Conservation (phyloP, 805 yeast species). For the Maudiozyma barnettii region DNA sequence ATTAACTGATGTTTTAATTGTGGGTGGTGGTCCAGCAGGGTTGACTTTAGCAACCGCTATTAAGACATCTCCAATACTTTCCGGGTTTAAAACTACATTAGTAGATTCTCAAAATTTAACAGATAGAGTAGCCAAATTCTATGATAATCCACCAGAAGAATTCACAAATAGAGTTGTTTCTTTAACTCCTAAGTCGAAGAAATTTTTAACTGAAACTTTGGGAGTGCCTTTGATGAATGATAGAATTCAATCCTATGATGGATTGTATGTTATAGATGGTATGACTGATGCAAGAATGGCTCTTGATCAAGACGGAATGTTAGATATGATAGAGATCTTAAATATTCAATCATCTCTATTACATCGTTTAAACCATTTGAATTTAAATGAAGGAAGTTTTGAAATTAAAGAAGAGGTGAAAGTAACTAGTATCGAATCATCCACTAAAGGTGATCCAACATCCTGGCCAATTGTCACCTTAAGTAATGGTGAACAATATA, state of each 20-base stretch:
- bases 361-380: conserved; percentile 36
- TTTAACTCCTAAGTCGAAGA: conserved; percentile 71
- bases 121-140: conserved; percentile 37
- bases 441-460: conserved; percentile 27
- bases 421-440: conserved; percentile 44
- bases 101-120: conserved; percentile 63
- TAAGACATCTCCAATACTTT: conserved; percentile 55
- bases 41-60: conserved; percentile 75
- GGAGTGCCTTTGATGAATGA: conserved; percentile 66
- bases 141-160: conserved; percentile 31
- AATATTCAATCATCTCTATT: conserved; percentile 73
- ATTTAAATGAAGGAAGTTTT: conserved; percentile 21
- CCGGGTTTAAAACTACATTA: conserved; percentile 50
- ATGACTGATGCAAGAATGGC: conserved; percentile 44
- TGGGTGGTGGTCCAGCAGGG: conserved; percentile 98
- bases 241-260: conserved; percentile 72
- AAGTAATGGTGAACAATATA: conserved; percentile 51
- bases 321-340: conserved; percentile 86
- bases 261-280: conserved; percentile 82
- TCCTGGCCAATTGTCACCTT: conserved; percentile 75
- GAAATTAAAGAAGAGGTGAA: conserved; percentile 56
- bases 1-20: conserved; percentile 63
- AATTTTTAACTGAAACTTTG: conserved; percentile 58
- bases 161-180: conserved; percentile 79
- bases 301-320: conserved; percentile 49